phyloP scores from a whole-genome alignment of 2,329 filamentous ascomycete genomes.

The Oidium heveae region DNA sequence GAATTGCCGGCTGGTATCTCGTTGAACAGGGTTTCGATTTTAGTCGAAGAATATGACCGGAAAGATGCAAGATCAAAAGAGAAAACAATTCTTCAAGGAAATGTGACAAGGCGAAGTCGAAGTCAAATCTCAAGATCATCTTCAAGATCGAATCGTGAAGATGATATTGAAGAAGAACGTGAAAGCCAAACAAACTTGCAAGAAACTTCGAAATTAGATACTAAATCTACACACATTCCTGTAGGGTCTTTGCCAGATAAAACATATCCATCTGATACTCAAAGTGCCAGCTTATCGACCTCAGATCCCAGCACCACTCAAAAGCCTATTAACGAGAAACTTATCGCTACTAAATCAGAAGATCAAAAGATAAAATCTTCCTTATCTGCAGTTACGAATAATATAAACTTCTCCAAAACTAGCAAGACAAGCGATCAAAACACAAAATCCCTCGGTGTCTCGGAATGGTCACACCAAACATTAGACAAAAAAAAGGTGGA shows the following conservation, averaged over 20 bases:
- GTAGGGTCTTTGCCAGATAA: not conserved
- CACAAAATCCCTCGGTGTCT: constrained; percentile 17
- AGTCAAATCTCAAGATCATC: not conserved
- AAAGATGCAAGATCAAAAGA: not conserved
- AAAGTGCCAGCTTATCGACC: not conserved
- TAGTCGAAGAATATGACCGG: not conserved
- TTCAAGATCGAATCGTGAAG: not conserved
- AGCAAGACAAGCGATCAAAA: not conserved
- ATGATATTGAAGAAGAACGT: not conserved
- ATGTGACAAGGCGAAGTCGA: not conserved
- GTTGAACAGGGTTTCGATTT: not conserved
- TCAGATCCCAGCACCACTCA: not conserved
- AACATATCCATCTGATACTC: not conserved
- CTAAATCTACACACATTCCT: not conserved
- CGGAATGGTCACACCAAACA: constrained; percentile 82
- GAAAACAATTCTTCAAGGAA: not conserved
- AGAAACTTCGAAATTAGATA: not conserved
- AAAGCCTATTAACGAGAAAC: not conserved
- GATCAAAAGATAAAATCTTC: not conserved
- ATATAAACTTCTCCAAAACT: not conserved
- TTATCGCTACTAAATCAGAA: not conserved
- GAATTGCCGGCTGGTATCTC: not conserved
- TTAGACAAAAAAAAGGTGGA: constrained; percentile 29
- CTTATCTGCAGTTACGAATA: not conserved
- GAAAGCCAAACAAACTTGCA: not conserved